phyloP scores from a whole-genome alignment of 371 early-diverging fungal genomes.

The Mortierella sp. region DNA sequence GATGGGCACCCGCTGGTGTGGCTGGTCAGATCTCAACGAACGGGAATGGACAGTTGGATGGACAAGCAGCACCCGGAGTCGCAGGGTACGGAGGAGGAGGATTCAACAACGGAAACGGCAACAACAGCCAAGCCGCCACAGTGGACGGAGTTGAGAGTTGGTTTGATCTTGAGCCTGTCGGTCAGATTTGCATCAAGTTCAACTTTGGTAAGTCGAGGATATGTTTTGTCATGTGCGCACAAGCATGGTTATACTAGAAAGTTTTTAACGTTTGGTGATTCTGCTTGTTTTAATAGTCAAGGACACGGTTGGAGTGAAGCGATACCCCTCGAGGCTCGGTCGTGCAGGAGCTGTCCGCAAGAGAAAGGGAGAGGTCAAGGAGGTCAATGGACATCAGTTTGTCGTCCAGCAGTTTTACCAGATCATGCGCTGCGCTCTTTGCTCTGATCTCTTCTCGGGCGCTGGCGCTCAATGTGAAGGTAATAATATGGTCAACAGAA shows the following conservation, averaged over 20 bases:
- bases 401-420: slow-evolving; percentile 87
- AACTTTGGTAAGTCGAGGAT: slow-evolving; percentile 74
- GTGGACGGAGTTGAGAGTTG: slow-evolving; percentile 80
- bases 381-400: slow-evolving; percentile 93
- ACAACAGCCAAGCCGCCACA: slow-evolving; percentile 15
- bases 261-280: not conserved
- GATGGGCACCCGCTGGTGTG: slow-evolving; percentile 57
- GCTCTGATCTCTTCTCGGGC: slow-evolving; percentile 89
- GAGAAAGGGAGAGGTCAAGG: slow-evolving; percentile 77
- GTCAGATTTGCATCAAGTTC: slow-evolving; percentile 83
- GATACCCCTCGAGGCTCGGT: slow-evolving; percentile 79
- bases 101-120: slow-evolving; percentile 35
- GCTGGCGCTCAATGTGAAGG: slow-evolving; percentile 93
- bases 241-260: too few species aligned
- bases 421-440: slow-evolving; percentile 95
- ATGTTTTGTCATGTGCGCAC: not conserved
- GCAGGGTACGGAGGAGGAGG: slow-evolving; percentile 30
- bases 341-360: slow-evolving; percentile 93
- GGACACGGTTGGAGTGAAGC: slow-evolving; percentile 65
- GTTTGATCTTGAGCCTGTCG: slow-evolving; percentile 95
- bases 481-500: slow-evolving; percentile 40
- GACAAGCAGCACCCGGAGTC: slow-evolving; percentile 9
- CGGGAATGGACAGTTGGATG: slow-evolving; percentile 34
- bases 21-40: slow-evolving; percentile 33
- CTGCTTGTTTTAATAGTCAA: slow-evolving; percentile 41